Conservation (phyloP, 805 yeast genomes). For the Candida nitratophila region DNA sequence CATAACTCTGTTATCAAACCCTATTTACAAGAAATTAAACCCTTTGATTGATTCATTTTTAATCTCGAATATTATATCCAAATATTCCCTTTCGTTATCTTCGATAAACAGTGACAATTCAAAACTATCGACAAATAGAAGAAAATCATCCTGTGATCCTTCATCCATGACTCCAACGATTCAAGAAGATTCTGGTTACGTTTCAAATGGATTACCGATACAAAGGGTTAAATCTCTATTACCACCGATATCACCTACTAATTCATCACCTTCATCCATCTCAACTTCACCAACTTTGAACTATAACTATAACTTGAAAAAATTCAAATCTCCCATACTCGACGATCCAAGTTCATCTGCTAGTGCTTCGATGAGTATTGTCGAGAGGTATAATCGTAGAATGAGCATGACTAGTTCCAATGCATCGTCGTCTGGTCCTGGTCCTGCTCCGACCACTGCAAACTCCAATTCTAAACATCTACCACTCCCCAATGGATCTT, state of each 20-base stretch:
- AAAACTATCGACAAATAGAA: not conserved
- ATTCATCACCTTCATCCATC: not conserved
- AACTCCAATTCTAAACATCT: too few species aligned
- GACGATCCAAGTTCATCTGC: not conserved
- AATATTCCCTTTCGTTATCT: not conserved
- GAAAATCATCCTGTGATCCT: not conserved
- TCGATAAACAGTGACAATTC: not conserved
- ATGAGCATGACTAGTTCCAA: not conserved
- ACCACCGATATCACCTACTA: slow-evolving; percentile 4
- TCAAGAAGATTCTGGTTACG: not conserved
- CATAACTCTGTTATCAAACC: too few species aligned
- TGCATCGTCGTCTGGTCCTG: too few species aligned
- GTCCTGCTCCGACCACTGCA: too few species aligned
- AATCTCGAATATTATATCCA: not conserved
- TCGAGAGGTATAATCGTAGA: not conserved
- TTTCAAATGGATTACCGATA: not conserved
- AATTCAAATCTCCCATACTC: too few species aligned
- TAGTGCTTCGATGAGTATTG: not conserved
- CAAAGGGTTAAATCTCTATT: slow-evolving; percentile 1
- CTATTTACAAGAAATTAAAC: too few species aligned
- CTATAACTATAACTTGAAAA: not conserved
- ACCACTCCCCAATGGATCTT: too few species aligned
- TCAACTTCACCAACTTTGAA: not conserved
- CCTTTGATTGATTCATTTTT: not conserved
- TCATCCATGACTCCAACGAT: too few species aligned